phyloP scores from a whole-genome alignment of 495 filamentous ascomycete species.

The Aspergillus nidulans region DNA sequence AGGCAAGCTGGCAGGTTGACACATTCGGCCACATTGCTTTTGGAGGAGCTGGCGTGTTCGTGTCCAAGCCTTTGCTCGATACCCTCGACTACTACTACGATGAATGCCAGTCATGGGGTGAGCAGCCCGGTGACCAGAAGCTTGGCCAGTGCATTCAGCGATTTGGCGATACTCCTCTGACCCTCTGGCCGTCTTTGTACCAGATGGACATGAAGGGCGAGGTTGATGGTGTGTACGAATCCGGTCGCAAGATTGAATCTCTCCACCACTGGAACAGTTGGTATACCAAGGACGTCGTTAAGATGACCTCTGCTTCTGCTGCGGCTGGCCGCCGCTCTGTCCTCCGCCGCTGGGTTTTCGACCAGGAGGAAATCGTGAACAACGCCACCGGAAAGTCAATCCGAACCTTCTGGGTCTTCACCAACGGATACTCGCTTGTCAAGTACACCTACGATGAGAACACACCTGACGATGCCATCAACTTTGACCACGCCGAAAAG shows the following conservation, averaged over 20 bases:
- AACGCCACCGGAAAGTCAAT: constrained; percentile 32
- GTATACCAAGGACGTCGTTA: constrained; percentile 50
- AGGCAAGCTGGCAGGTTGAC: constrained; percentile 55
- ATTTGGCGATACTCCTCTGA: constrained; percentile 51
- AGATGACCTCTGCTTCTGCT: constrained; percentile 53
- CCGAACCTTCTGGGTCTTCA: constrained; percentile 51
- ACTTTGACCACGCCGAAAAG: constrained; percentile 55
- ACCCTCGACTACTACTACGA: constrained; percentile 50
- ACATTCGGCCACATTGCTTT: constrained; percentile 63
- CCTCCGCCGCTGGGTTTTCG: constrained; percentile 59
- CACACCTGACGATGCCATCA: constrained; percentile 41
- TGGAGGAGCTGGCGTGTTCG: constrained; percentile 65
- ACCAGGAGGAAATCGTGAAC: constrained; percentile 45
- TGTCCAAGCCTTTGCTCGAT: constrained; percentile 55
- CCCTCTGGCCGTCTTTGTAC: constrained; percentile 53
- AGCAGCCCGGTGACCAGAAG: constrained; percentile 56
- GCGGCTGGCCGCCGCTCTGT: constrained; percentile 58
- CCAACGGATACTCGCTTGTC: constrained; percentile 60
- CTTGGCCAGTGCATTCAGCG: constrained; percentile 58
- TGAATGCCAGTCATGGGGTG: constrained; percentile 48
- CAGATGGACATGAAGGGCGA: constrained; percentile 62
- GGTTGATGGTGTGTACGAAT: constrained; percentile 60
- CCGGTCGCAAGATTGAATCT: constrained; percentile 51
- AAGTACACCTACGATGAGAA: constrained; percentile 48
- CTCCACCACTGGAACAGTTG: constrained; percentile 65